Conservation (phyloP, 805 yeast species). For the Kregervanrija delftensis region DNA sequence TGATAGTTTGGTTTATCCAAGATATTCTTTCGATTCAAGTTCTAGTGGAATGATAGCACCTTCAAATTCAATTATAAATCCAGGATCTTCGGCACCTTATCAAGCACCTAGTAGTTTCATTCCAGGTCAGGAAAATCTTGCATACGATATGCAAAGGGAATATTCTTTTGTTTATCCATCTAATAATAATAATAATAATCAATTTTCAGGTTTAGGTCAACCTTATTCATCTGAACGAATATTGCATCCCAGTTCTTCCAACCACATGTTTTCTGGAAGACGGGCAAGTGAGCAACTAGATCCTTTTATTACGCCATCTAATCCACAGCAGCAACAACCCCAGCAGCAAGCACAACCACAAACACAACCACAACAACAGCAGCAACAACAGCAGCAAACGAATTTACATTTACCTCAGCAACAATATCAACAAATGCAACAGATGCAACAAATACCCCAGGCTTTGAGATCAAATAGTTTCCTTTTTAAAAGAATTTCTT, state of each 20-base stretch:
- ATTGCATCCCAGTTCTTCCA: constrained; percentile 15
- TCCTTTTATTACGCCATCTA: constrained; percentile 33
- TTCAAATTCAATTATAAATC: not conserved
- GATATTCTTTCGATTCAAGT: constrained; percentile 1
- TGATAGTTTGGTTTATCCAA: not conserved
- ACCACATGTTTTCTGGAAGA: constrained; percentile 25
- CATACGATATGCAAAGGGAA: constrained; percentile 23
- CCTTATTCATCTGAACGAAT: constrained; percentile 23
- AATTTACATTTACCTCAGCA: constrained; percentile 1
- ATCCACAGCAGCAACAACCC: constrained; percentile 1
- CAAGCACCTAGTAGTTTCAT: not conserved
- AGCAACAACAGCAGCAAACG: constrained; percentile 10
- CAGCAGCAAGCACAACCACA: not conserved
- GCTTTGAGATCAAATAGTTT: constrained; percentile 23
- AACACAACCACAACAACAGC: not conserved
- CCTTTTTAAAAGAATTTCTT: constrained; percentile 25
- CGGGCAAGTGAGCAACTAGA: constrained; percentile 47
- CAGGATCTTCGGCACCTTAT: not conserved
- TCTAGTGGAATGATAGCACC: not conserved
- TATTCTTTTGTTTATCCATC: constrained; percentile 22
- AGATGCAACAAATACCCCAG: constrained; percentile 2
- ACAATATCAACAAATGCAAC: constrained; percentile 4
- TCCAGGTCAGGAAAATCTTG: constrained; percentile 14
- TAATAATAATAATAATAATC: not conserved
- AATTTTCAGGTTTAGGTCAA: constrained; percentile 12